Evolutionary conservation across 2,329 filamentous ascomycete genomes (phyloP).

Genomic region (Taxawa tesnikishii): DNA sequence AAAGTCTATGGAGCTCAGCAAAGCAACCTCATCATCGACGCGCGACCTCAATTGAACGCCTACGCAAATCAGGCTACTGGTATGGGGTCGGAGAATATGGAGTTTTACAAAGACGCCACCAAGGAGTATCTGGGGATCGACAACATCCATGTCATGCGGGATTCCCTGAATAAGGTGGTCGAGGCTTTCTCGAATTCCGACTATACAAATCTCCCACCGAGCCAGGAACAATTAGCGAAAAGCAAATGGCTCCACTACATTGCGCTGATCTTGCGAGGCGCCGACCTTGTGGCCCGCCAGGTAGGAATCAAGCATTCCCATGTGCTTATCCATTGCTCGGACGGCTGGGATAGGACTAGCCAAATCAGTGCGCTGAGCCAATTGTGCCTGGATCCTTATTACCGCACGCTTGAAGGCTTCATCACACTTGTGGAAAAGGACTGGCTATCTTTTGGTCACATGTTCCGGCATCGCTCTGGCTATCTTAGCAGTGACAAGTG

Average conservation of each 20-base stretch:
- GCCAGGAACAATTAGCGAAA: conserved; percentile 64
- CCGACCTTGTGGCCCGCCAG: conserved; percentile 71
- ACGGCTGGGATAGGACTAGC: conserved; percentile 95
- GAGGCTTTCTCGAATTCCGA: conserved; percentile 90
- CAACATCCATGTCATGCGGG: conserved; percentile 97
- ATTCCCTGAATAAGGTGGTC: conserved; percentile 75
- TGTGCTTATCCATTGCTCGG: conserved; percentile 92
- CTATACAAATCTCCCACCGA: conserved; percentile 69
- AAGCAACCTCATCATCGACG: conserved; percentile 89
- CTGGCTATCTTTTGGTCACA: conserved; percentile 95
- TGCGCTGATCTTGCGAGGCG: conserved; percentile 68
- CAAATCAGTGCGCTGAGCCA: conserved; percentile 87
- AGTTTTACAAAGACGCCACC: conserved; percentile 83
- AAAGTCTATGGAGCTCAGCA: conserved; percentile 80
- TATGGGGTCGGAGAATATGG: conserved; percentile 93
- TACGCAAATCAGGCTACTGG: conserved; percentile 89
- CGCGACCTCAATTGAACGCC: conserved; percentile 85
- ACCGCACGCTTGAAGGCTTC: conserved; percentile 85
- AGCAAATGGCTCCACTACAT: conserved; percentile 93
- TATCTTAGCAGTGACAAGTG: conserved; percentile 84
- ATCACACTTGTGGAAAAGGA: conserved; percentile 93
- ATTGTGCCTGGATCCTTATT: conserved; percentile 91
- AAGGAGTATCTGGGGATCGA: conserved; percentile 93
- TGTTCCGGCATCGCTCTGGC: conserved; percentile 88
- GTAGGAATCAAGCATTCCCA: conserved; percentile 89